Evolutionary conservation across 768 basidiomycete genomes (phyloP).

Genomic region (Rubroboletus satanas): DNA sequence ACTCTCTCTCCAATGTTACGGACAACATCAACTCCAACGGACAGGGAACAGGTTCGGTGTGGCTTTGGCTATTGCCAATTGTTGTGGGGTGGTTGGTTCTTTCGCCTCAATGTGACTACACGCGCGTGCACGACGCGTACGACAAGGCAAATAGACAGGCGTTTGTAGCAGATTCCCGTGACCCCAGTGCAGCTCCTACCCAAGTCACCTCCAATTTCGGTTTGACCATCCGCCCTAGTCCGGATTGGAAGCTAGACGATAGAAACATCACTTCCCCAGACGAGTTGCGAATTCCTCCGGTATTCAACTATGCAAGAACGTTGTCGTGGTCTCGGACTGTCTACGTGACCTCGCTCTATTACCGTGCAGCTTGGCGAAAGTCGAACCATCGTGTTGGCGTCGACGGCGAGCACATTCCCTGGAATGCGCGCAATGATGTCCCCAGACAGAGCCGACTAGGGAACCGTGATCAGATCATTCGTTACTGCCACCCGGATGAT

Average conservation of each 20-base stretch:
- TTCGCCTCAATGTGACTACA: constrained; percentile 37
- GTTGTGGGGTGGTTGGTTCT: constrained; percentile 40
- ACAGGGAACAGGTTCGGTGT: constrained; percentile 38
- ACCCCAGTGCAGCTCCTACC: not conserved
- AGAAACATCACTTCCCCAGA: constrained; percentile 16
- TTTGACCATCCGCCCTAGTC: constrained; percentile 8
- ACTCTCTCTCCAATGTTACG: constrained; percentile 16
- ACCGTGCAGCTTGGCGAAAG: constrained; percentile 13
- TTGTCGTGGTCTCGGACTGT: constrained; percentile 18
- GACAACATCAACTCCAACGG: constrained; percentile 32
- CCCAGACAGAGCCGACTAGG: constrained; percentile 18
- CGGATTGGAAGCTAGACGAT: not conserved
- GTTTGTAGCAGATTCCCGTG: not conserved
- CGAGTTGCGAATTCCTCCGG: constrained; percentile 20
- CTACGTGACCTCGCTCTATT: constrained; percentile 14
- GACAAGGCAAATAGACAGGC: constrained; percentile 9
- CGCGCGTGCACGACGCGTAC: constrained; percentile 24
- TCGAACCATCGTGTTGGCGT: constrained; percentile 1
- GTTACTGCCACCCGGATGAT: constrained; percentile 18
- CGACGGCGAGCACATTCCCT: not conserved
- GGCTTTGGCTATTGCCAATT: constrained; percentile 42
- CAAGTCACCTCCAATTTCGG: constrained; percentile 3
- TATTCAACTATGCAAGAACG: constrained; percentile 23
- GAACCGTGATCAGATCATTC: constrained; percentile 12
- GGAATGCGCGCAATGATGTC: not conserved